These are phyloP conservation scores for Paspalum notatum DNA, from an alignment of 176 grass and related monocot species.

Conservation along the genomic window DNA sequence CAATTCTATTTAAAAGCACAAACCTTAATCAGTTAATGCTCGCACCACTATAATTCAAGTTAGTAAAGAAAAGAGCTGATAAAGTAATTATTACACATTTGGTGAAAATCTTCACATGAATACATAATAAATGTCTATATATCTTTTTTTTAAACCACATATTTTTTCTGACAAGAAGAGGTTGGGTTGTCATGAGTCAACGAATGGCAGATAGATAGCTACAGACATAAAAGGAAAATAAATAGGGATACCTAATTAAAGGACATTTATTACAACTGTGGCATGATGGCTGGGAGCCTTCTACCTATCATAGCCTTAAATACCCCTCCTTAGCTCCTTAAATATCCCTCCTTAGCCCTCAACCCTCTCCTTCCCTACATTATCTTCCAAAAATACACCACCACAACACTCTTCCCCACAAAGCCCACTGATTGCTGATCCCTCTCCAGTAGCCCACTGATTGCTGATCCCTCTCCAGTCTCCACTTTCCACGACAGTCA, in stretches of 20 bases:
- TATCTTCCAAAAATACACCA: not conserved
- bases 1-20: conserved; percentile 7
- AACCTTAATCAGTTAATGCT: not conserved
- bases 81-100: not conserved
- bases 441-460: not conserved
- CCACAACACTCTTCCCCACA: not conserved
- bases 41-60: not conserved
- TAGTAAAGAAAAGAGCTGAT: not conserved
- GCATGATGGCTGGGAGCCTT: conserved; percentile 17
- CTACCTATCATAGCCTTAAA: not conserved
- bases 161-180: not conserved
- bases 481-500: not conserved
- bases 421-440: not conserved
- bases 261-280: not conserved
- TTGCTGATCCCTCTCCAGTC: not conserved
- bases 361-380: not conserved
- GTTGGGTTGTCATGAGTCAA: not conserved
- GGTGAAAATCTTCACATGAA: not conserved
- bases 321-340: not conserved
- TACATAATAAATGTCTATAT: not conserved
- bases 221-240: not conserved
- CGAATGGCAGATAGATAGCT: not conserved
- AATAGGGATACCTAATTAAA: not conserved
- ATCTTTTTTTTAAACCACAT: not conserved
- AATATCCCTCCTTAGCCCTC: not conserved